These are phyloP conservation scores for Mycotypha africana DNA, from an alignment of 371 early-diverging fungal genomes.

Conservation along the genomic window DNA sequence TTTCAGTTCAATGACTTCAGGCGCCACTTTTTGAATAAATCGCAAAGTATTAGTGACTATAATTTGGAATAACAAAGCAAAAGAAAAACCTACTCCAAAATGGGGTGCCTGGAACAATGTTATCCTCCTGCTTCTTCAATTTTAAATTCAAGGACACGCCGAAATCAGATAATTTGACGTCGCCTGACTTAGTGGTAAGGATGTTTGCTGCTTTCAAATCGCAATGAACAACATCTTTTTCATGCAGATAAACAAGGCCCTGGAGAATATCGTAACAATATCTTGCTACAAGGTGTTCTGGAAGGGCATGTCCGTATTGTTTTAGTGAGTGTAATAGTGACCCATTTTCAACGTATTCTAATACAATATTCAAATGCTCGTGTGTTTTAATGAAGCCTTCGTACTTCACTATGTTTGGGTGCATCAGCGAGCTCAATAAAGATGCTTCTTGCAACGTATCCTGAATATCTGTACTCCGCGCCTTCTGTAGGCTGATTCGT, in stretches of 20 bases:
- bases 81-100: constrained; percentile 75
- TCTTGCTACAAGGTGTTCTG: constrained; percentile 85
- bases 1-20: constrained; percentile 87
- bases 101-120: constrained; percentile 82
- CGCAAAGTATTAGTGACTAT: too few species aligned
- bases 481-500: constrained; percentile 67
- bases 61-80: constrained; percentile 3
- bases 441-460: constrained; percentile 58
- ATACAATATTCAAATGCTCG: constrained; percentile 74
- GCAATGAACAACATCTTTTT: constrained; percentile 81
- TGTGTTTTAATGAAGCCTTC: constrained; percentile 76
- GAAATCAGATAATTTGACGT: constrained; percentile 94
- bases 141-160: constrained; percentile 87
- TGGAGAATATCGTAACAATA: constrained; percentile 88
- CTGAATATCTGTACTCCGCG: constrained; percentile 25
- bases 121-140: constrained; percentile 54
- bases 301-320: constrained; percentile 82
- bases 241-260: constrained; percentile 89
- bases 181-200: constrained; percentile 88
- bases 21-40: constrained; percentile 80
- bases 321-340: constrained; percentile 86
- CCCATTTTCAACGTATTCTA: constrained; percentile 95
- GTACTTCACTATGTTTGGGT: constrained; percentile 86
- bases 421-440: constrained; percentile 64
- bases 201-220: constrained; percentile 98